Evolutionary conservation across 345 rosid species (phyloP), one percentile per base, ranked within the genome.

Genomic region (Corchorus olitorius): DNA sequence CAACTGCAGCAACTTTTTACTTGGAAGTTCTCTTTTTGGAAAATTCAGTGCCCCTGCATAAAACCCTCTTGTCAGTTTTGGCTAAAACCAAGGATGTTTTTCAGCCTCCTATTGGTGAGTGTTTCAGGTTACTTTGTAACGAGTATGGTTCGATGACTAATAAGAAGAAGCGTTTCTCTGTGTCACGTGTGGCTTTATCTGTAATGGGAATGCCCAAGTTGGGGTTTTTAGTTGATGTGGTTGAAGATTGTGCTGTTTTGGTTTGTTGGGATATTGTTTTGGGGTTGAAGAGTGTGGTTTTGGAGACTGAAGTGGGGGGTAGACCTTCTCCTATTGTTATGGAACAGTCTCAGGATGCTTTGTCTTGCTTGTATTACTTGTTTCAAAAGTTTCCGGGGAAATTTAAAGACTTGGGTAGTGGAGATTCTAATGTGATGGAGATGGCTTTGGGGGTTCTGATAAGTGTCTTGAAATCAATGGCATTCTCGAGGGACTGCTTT

Each of bases 341-440:
- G 97, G 99, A 95, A 92, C 98, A 95, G 75, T 92, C 94, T 74
- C 97, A 95, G 79, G 99, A 93, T 80, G 92, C 92, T 65, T 73
- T 93, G 85, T 95, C 99, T 77, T 93, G 99, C 66, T 84, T 90
- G 80, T 93, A 95, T 81, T 93, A 95, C 89, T 86, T 95, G 90
- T 87, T 93, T 67, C 99, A 93, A 83, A 88, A 92, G 76, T 95
- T 92, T 76, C 94, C 93, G 0, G 75, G 27, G 45, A 89, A 84
- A 77, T 92, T 90, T 79, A 83, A 82, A 70, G 83, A 49, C 74
- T 75, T 79, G 27, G 81, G 60, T 66, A 85, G 75, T 65, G 87
- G 81, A 53, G 86, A 81, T 74, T 79, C 77, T 17, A 77, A 76
- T 74, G 79, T 88, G 41, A 79, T 93, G 90, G 94, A 82, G 83